phyloP scores from a whole-genome alignment of 1,284 basidiomycete genomes.

The Malassezia psittaci region DNA sequence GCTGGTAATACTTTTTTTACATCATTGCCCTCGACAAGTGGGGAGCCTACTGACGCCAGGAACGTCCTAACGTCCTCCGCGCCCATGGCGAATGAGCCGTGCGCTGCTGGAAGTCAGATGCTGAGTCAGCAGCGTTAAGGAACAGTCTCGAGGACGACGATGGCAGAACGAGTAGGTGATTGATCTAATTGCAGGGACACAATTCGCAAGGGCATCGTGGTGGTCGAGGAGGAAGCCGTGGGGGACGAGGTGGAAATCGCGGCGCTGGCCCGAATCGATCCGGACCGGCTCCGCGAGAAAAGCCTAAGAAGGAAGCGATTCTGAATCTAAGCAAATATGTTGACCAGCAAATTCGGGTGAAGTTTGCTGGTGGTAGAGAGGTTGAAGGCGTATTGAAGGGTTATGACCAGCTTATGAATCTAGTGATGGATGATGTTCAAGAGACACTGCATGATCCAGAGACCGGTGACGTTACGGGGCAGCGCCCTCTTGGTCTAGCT shows the following conservation, averaged over 20 bases:
- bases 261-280: slow-evolving; percentile 3
- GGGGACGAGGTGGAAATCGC: slow-evolving; percentile 11
- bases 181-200: not conserved
- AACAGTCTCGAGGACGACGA: slow-evolving; percentile 5
- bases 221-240: slow-evolving; percentile 4
- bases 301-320: slow-evolving; percentile 87
- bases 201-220: slow-evolving; percentile 5
- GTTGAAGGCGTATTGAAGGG: slow-evolving; percentile 88
- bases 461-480: slow-evolving; percentile 26
- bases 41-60: slow-evolving; percentile 15
- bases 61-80: slow-evolving; percentile 10
- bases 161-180: slow-evolving; percentile 16
- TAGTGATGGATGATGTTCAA: slow-evolving; percentile 80
- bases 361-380: slow-evolving; percentile 91
- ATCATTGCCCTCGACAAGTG: not conserved
- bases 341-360: slow-evolving; percentile 82
- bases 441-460: slow-evolving; percentile 55
- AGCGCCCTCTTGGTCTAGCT: slow-evolving; percentile 39
- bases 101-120: not conserved
- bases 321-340: slow-evolving; percentile 89
- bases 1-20: slow-evolving; percentile 3
- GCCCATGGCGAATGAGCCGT: slow-evolving; percentile 6
- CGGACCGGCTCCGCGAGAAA: slow-evolving; percentile 52
- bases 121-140: slow-evolving; percentile 6
- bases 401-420: slow-evolving; percentile 89